phyloP scores from a whole-genome alignment of 1,284 basidiomycete species.

The Xanthoconium separans region DNA sequence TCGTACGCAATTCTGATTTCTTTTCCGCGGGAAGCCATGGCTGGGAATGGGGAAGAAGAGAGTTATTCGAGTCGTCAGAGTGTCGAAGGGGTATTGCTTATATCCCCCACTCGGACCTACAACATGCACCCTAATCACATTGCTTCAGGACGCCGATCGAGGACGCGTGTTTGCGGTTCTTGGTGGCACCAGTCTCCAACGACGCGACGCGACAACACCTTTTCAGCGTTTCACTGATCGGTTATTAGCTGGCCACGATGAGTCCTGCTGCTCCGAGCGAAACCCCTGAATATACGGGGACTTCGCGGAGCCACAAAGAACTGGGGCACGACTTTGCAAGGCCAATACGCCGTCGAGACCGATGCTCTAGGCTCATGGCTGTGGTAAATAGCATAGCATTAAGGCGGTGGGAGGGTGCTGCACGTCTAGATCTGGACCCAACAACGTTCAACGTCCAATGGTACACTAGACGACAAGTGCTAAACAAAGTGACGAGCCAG shows the following conservation, averaged over 20 bases:
- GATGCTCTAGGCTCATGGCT: constrained; percentile 1
- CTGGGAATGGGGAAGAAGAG: not conserved
- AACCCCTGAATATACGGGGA: constrained; percentile 22
- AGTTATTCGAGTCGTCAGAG: not conserved
- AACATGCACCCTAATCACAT: constrained; percentile 18
- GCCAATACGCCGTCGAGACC: constrained; percentile 8
- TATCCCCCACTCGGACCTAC: constrained; percentile 12
- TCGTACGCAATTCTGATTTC: constrained; percentile 35
- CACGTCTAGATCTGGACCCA: constrained; percentile 18
- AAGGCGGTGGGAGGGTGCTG: constrained; percentile 4
- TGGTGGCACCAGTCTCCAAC: constrained; percentile 1
- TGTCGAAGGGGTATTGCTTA: constrained; percentile 13
- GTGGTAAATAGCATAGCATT: not conserved
- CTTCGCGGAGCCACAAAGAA: constrained; percentile 6
- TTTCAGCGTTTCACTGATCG: constrained; percentile 28
- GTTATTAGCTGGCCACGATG: constrained; percentile 28
- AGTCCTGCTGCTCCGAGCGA: constrained; percentile 18
- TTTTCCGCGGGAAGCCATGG: constrained; percentile 29
- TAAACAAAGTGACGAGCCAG: constrained; percentile 24
- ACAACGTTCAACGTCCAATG: constrained; percentile 5
- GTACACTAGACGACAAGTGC: constrained; percentile 1
- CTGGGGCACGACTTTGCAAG: constrained; percentile 1
- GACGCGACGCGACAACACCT: constrained; percentile 12
- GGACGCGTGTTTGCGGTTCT: constrained; percentile 17
- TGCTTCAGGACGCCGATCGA: constrained; percentile 5